These are phyloP conservation scores for Euphorbia schlechtendalii DNA, from an alignment of 441 rosid species.

Conservation along the genomic window DNA sequence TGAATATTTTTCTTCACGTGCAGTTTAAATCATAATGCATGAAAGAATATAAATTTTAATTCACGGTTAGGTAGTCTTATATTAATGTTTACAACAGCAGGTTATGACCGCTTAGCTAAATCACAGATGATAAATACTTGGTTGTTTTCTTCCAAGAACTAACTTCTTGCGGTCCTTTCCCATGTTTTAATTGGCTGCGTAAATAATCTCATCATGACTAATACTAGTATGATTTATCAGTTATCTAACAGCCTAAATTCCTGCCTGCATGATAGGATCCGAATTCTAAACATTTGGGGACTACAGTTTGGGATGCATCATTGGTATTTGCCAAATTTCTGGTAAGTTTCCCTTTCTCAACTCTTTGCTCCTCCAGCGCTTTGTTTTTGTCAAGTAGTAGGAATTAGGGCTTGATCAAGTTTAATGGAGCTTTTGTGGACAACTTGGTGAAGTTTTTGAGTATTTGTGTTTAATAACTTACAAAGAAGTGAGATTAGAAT, in stretches of 20 bases:
- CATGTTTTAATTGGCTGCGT: background rate
- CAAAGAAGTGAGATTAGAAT: constrained; percentile 1
- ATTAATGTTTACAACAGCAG: background rate
- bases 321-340: constrained; percentile 83
- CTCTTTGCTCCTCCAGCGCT: background rate
- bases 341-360: constrained; percentile 34
- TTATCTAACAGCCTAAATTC: constrained; percentile 17
- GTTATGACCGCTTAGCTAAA: background rate
- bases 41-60: background rate
- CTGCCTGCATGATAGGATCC: constrained; percentile 64
- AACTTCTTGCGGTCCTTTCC: background rate
- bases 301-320: constrained; percentile 99
- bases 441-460: background rate
- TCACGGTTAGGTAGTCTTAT: background rate
- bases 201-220: constrained; percentile 4
- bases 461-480: background rate
- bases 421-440: constrained; percentile 6
- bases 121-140: background rate
- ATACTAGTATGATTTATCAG: too few species aligned
- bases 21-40: background rate
- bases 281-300: constrained; percentile 89
- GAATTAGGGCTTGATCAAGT: background rate
- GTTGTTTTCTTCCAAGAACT: constrained; percentile 4
- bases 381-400: constrained; percentile 1
- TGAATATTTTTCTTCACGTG: too few species aligned